Evolutionary conservation across 1,139 yeast genomes (phyloP), one percentile per base, ranked within the genome.

Genomic region (Entelexis paramagnoliae): DNA sequence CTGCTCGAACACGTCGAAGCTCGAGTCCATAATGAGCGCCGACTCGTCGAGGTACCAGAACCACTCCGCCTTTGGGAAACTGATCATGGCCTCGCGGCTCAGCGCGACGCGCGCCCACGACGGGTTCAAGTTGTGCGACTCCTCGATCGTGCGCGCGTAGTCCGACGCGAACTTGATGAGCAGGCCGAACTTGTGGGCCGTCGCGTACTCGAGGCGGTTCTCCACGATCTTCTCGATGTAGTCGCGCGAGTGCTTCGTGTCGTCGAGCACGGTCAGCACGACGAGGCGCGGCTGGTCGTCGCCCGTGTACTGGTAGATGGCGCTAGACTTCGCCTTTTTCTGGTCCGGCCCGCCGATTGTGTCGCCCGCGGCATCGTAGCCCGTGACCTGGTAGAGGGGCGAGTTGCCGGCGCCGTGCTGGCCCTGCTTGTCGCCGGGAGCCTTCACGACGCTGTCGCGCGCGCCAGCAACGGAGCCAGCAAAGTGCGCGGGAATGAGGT

Each of bases 41-140:
- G 83, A 81, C 62, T 86, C 81, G 64, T 86, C 95, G 42, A 89
- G 66, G 67, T 81, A 88, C 91, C 96, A 85, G 62, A 88, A 78
- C 77, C 89, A 83, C 63, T 85, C 80, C 13, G 95, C 81, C 42
- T 79, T 72, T 2, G 96, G 95, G 70, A 88, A 89, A 0, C 95
- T 91, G 66, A 77, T 79, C 83, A 87, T 81, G 16, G 96, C 96
- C 47, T 89, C 93, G 57, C 93, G 75, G 64, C 85, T 65, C 46
- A 81, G 67, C 55, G 73, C 73, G 41, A 80, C 63, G 58, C 81
- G 77, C 33, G 80, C 75, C 86, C 89, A 83, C 79, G 80, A 50
- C 17, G 50, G 59, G 48, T 48, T 59, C 58, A 49, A 52, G 49
- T 53, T 48, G 35, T 54, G 54, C 24, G 61, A 55, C 34, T 56